Percentiles rank a stretch among this genome's conserved stretches.
Conservation (phyloP, 192 early-diverging fungal species). For the Coemansia umbellata region DNA sequence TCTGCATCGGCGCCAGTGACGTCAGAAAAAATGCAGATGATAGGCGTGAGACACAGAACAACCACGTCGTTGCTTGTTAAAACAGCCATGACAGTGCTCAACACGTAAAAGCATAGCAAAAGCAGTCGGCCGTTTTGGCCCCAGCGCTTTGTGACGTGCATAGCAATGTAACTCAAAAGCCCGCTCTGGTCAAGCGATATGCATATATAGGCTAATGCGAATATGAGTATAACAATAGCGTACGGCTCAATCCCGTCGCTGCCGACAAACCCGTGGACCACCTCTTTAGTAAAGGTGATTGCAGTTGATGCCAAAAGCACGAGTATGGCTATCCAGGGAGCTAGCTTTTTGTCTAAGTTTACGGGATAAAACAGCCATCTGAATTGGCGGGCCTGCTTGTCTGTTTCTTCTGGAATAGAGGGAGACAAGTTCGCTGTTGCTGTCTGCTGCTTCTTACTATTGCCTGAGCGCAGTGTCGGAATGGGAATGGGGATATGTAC, state of each 20-base stretch:
- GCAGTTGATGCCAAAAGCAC: slow-evolving; percentile 61
- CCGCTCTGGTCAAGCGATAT: slow-evolving; percentile 82
- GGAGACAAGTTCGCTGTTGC: background rate
- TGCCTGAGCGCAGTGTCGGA: background rate
- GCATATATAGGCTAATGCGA: slow-evolving; percentile 80
- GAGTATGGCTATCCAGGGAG: slow-evolving; percentile 65
- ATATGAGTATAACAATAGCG: slow-evolving; percentile 77
- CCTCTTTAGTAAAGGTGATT: slow-evolving; percentile 45
- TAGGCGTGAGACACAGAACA: slow-evolving; percentile 75
- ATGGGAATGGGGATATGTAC: slow-evolving; percentile 52
- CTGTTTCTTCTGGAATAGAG: background rate
- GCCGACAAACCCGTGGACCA: slow-evolving; percentile 62
- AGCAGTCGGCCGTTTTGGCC: slow-evolving; percentile 56
- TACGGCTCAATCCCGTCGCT: slow-evolving; percentile 60
- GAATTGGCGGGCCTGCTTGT: background rate
- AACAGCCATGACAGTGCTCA: slow-evolving; percentile 68
- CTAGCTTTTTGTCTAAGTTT: slow-evolving; percentile 63
- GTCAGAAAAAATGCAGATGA: slow-evolving; percentile 71
- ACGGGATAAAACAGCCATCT: slow-evolving; percentile 28
- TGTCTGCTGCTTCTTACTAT: background rate
- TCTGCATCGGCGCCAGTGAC: slow-evolving; percentile 58
- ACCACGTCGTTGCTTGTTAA: slow-evolving; percentile 84
- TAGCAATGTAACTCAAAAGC: slow-evolving; percentile 70
- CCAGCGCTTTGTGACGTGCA: slow-evolving; percentile 66
- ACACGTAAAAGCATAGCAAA: slow-evolving; percentile 65